Conservation (phyloP, 2,329 filamentous ascomycete species). For the Fusarium equiseti region DNA sequence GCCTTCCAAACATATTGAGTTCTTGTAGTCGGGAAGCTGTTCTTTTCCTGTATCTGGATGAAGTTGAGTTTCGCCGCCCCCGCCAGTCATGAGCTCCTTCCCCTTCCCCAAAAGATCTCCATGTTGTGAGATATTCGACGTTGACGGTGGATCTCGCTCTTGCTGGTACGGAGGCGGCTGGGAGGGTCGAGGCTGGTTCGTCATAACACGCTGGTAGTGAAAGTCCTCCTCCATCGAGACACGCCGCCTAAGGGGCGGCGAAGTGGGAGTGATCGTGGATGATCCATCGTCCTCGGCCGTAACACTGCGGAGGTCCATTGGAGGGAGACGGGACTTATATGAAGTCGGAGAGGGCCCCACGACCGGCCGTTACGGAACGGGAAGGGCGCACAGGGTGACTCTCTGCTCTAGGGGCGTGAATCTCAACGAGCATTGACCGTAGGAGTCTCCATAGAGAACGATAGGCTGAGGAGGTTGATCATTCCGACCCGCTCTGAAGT, state of each 20-base stretch:
- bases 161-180: slow-evolving; percentile 62
- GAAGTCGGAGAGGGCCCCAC: slow-evolving; percentile 38
- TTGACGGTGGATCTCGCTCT: slow-evolving; percentile 38
- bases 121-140: slow-evolving; percentile 30
- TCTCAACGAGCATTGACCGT: slow-evolving; percentile 46
- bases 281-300: slow-evolving; percentile 52
- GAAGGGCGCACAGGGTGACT: slow-evolving; percentile 38
- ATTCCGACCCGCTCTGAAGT: slow-evolving; percentile 54
- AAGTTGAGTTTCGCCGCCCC: slow-evolving; percentile 35
- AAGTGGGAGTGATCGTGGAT: slow-evolving; percentile 48
- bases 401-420: slow-evolving; percentile 44
- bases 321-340: slow-evolving; percentile 46
- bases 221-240: slow-evolving; percentile 68
- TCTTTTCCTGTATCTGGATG: slow-evolving; percentile 52
- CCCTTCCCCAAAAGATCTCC: slow-evolving; percentile 34
- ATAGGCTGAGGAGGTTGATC: slow-evolving; percentile 49
- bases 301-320: slow-evolving; percentile 53
- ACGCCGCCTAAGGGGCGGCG: slow-evolving; percentile 58
- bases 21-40: slow-evolving; percentile 67
- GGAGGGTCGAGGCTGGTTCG: slow-evolving; percentile 58
- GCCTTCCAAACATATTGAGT: slow-evolving; percentile 66
- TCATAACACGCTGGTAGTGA: slow-evolving; percentile 66
- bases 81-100: slow-evolving; percentile 36
- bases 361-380: slow-evolving; percentile 41
- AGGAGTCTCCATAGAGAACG: slow-evolving; percentile 53